Evolutionary conservation across 352 stramenopile genomes (phyloP).

Genomic region (Phytophthora fragariae): DNA sequence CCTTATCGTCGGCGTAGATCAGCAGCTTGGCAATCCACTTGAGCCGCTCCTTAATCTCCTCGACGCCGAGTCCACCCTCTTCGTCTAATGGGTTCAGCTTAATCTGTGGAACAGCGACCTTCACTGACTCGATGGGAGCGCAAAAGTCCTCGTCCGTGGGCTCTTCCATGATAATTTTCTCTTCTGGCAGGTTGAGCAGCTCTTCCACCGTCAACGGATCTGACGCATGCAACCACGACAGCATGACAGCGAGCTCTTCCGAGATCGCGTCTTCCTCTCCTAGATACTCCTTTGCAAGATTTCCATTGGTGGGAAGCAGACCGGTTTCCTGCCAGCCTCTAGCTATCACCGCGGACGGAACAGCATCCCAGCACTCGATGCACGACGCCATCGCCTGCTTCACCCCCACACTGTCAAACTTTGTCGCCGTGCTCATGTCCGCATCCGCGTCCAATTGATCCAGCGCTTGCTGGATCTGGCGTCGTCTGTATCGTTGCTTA

Average conservation of each 20-base stretch:
- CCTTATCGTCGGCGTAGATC: constrained; percentile 38
- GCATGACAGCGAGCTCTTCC: constrained; percentile 33
- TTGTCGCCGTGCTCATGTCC: constrained; percentile 19
- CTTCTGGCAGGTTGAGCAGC: constrained; percentile 36
- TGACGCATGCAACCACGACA: constrained; percentile 29
- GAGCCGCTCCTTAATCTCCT: constrained; percentile 38
- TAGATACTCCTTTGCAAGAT: constrained; percentile 3
- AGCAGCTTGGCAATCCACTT: constrained; percentile 44
- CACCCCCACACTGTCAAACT: constrained; percentile 33
- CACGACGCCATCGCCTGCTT: constrained; percentile 38
- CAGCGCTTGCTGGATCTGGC: constrained; percentile 37
- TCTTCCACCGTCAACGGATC: constrained; percentile 34
- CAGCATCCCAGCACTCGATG: constrained; percentile 30
- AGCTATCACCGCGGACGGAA: constrained; percentile 25
- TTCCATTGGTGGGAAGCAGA: constrained; percentile 12
- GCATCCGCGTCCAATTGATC: constrained; percentile 37
- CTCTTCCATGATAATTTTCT: constrained; percentile 38
- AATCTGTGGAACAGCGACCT: constrained; percentile 5
- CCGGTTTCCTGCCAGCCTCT: constrained; percentile 32
- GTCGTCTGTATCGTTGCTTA: constrained; percentile 40
- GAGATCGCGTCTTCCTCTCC: constrained; percentile 25
- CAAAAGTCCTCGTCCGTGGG: constrained; percentile 42
- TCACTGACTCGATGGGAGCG: constrained; percentile 15
- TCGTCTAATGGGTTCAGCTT: constrained; percentile 1
- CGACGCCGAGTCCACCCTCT: constrained; percentile 15